phyloP scores from a whole-genome alignment of 306 rosid genomes.

The Prunus padus region DNA sequence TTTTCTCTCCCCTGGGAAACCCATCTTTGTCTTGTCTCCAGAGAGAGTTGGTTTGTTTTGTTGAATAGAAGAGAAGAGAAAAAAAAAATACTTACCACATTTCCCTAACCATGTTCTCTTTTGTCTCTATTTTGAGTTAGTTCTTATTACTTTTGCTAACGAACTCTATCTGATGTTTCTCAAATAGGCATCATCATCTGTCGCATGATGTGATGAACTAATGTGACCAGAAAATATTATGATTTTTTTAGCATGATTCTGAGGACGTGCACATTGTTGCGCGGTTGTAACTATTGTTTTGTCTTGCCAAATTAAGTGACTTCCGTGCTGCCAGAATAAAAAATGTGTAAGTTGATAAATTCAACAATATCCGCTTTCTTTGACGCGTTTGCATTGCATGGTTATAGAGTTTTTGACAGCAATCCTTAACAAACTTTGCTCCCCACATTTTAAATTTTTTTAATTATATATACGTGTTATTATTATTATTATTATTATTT shows the following conservation, averaged over 20 bases:
- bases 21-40: too few relatives aligned
- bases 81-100: background rate
- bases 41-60: too few relatives aligned
- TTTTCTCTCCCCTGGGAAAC: too few relatives aligned
- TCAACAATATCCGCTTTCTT: background rate
- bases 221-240: background rate
- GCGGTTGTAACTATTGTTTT: background rate
- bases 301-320: background rate
- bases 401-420: background rate
- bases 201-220: background rate
- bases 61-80: background rate
- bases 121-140: background rate
- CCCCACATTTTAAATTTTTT: too few relatives aligned
- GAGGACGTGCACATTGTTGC: background rate
- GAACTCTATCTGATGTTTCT: background rate
- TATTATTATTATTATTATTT: too few relatives aligned
- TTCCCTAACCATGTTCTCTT: background rate
- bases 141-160: background rate
- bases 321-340: background rate
- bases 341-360: background rate
- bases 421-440: background rate
- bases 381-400: background rate
- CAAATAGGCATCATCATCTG: background rate
- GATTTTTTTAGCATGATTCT: too few relatives aligned
- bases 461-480: too few relatives aligned